Evolutionary conservation across 257 asterid genomes (phyloP).

Genomic region (Euphrasia confusa): DNA sequence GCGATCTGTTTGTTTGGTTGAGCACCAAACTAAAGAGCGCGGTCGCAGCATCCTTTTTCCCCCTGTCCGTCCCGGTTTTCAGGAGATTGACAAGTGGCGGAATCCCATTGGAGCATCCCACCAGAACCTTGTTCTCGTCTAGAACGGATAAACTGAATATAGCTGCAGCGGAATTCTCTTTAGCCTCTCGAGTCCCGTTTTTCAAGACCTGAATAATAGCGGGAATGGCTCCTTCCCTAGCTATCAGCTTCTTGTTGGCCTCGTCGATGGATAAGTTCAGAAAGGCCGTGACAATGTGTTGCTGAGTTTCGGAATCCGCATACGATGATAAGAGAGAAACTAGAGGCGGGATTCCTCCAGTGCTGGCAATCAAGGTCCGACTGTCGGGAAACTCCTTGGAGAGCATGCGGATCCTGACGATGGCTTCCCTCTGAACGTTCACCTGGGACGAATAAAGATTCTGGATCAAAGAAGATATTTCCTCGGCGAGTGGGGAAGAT

Average conservation of each 20-base stretch:
- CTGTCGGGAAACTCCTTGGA: constrained; percentile 66
- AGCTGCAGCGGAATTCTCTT: constrained; percentile 63
- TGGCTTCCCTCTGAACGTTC: constrained; percentile 39
- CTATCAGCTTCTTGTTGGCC: constrained; percentile 48
- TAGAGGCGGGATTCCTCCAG: constrained; percentile 60
- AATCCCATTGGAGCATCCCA: constrained; percentile 50
- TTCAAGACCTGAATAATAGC: constrained; percentile 42
- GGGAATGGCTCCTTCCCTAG: constrained; percentile 56
- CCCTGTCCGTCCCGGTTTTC: constrained; percentile 46
- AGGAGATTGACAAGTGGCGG: constrained; percentile 47
- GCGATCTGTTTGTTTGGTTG: constrained; percentile 42
- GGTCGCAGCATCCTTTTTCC: constrained; percentile 57
- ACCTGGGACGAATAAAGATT: constrained; percentile 32
- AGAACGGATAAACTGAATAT: constrained; percentile 54
- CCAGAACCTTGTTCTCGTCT: constrained; percentile 52
- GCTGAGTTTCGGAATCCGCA: constrained; percentile 45
- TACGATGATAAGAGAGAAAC: constrained; percentile 35
- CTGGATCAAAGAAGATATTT: constrained; percentile 39
- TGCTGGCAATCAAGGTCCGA: constrained; percentile 44
- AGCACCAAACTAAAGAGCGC: constrained; percentile 54
- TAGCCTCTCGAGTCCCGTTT: constrained; percentile 50
- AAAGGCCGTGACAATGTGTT: constrained; percentile 54
- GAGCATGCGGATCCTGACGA: constrained; percentile 44
- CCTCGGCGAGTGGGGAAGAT: constrained; percentile 46
- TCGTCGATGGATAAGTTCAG: constrained; percentile 49